Percentiles rank a stretch among this genome's conserved stretches.
Evolutionary conservation across 1,284 basidiomycete species (phyloP).

Genomic region (Ganoderma lucidum): DNA sequence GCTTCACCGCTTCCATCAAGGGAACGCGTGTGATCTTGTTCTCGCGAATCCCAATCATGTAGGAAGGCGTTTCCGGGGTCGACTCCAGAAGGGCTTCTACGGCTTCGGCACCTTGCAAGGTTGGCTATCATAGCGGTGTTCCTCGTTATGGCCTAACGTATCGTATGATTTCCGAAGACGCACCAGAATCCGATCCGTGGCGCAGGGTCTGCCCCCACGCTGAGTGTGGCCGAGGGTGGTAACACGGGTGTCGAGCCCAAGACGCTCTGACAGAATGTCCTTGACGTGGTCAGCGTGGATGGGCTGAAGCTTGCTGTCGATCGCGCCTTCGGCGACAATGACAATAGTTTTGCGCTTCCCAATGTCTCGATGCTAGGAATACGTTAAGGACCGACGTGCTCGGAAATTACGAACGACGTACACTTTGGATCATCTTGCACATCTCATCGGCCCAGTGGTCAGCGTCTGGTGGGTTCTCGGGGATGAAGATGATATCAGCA

Average conservation of each 20-base stretch:
- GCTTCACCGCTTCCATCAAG: constrained; percentile 91
- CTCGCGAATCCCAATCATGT: constrained; percentile 97
- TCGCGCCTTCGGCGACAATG: constrained; percentile 96
- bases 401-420: constrained; percentile 45
- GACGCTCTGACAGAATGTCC: constrained; percentile 84
- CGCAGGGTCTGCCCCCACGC: constrained; percentile 93
- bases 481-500: constrained; percentile 98
- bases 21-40: constrained; percentile 95
- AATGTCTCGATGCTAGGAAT: constrained; percentile 79
- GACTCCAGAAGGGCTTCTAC: constrained; percentile 92
- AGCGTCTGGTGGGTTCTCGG: constrained; percentile 85
- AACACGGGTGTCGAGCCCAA: constrained; percentile 95
- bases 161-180: constrained; percentile 33
- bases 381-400: not conserved
- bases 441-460: constrained; percentile 93
- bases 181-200: constrained; percentile 92
- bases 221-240: constrained; percentile 99
- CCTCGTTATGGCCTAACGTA: not conserved
- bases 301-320: constrained; percentile 87
- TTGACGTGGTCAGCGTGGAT: constrained; percentile 94
- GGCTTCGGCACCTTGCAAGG: constrained; percentile 94
- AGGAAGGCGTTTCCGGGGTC: constrained; percentile 90
- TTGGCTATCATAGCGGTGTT: constrained; percentile 68
- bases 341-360: constrained; percentile 99
- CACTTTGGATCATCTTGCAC: constrained; percentile 87